These are phyloP conservation scores for Pichia sp. DNA, from an alignment of 1,139 yeast genomes.

Conservation along the genomic window DNA sequence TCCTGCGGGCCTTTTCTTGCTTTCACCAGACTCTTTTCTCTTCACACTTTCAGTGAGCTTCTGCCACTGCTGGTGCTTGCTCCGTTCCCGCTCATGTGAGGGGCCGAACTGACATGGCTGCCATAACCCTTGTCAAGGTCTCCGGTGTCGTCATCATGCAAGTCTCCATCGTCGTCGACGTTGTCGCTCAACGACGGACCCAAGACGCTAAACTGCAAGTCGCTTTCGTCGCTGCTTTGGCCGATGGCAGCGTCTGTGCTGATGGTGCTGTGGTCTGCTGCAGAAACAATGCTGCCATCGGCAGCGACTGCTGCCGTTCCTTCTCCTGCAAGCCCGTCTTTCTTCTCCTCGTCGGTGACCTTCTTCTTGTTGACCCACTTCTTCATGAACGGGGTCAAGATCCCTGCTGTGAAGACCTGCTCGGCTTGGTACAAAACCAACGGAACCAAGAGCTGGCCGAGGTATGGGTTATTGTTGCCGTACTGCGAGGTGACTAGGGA, in stretches of 20 bases:
- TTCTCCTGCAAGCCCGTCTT: background rate
- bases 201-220: background rate
- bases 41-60: constrained; percentile 1
- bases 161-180: constrained; percentile 7
- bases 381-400: constrained; percentile 18
- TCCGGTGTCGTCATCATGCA: background rate
- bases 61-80: constrained; percentile 4
- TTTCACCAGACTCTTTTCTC: background rate
- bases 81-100: background rate
- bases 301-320: background rate
- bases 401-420: constrained; percentile 47
- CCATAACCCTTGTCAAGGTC: background rate
- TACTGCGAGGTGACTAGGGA: constrained; percentile 77
- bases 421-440: constrained; percentile 81
- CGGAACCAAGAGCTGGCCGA: constrained; percentile 75
- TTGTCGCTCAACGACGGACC: background rate
- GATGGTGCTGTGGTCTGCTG: background rate
- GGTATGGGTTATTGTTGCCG: constrained; percentile 53
- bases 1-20: background rate
- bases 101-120: background rate
- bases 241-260: background rate
- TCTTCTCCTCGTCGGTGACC: background rate
- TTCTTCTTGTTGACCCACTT: constrained; percentile 18
- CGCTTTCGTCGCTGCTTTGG: background rate
- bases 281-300: background rate